phyloP scores from a whole-genome alignment of 345 rosid species.

The Gossypium sturtianum region DNA sequence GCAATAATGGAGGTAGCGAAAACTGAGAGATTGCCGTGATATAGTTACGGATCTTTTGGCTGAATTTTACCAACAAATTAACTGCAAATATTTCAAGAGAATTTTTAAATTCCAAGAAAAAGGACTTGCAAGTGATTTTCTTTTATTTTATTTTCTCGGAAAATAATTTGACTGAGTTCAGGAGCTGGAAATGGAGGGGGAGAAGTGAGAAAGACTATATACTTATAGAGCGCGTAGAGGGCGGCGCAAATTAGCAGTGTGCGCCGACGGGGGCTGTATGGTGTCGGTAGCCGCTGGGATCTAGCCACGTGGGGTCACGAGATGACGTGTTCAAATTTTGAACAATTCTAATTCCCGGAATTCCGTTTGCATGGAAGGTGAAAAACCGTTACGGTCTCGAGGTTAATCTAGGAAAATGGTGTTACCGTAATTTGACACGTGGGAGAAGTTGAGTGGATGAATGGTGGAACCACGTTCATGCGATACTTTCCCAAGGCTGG shows the following conservation, averaged over 20 bases:
- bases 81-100: not conserved
- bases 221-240: not conserved
- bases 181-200: not conserved
- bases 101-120: not conserved
- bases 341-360: not conserved
- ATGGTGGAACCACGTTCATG: not conserved
- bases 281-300: constrained; percentile 58
- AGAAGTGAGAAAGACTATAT: not conserved
- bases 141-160: not conserved
- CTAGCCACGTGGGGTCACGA: constrained; percentile 30
- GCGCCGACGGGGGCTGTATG: constrained; percentile 21
- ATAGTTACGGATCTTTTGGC: constrained; percentile 8
- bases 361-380: not conserved
- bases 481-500: not conserved
- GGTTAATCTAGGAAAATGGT: not conserved
- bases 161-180: not conserved
- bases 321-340: constrained; percentile 2
- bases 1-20: constrained; percentile 1
- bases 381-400: not conserved
- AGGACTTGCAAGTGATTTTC: not conserved
- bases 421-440: not conserved
- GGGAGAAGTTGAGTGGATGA: not conserved
- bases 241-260: constrained; percentile 28
- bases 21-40: not conserved
- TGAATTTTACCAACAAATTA: not conserved